Evolutionary conservation across 768 basidiomycete species (phyloP).

Genomic region (Panaeolus cyanescens): DNA sequence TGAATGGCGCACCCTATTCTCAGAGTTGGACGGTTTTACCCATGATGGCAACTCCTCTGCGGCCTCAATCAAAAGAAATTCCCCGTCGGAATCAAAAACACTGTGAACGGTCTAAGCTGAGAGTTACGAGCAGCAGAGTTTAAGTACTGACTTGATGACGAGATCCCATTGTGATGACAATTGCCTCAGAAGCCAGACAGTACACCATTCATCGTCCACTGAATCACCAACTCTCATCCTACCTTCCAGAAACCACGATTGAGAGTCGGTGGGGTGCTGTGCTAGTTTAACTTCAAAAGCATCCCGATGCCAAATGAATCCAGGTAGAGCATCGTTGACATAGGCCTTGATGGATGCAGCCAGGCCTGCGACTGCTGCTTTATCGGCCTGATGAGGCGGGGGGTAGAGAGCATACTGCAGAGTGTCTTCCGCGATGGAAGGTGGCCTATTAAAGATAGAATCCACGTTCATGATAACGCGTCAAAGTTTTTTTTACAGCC

Average conservation of each 20-base stretch:
- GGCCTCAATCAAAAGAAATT: slow-evolving; percentile 95
- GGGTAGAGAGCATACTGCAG: slow-evolving; percentile 78
- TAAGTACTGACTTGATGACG: slow-evolving; percentile 63
- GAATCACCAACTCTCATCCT: slow-evolving; percentile 92
- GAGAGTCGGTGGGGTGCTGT: slow-evolving; percentile 37
- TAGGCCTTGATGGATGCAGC: slow-evolving; percentile 66
- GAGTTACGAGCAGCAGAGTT: slow-evolving; percentile 4
- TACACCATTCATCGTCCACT: slow-evolving; percentile 98
- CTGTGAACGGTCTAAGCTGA: slow-evolving; percentile 30
- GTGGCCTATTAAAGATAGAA: slow-evolving; percentile 66
- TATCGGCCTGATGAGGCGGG: slow-evolving; percentile 51
- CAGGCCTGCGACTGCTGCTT: slow-evolving; percentile 60
- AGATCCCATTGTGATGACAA: slow-evolving; percentile 80
- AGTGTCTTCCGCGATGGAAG: slow-evolving; percentile 84
- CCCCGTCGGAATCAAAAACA: slow-evolving; percentile 89
- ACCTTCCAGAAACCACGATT: slow-evolving; percentile 70
- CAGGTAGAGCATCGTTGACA: slow-evolving; percentile 53
- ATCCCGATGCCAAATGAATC: slow-evolving; percentile 85
- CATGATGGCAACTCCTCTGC: slow-evolving; percentile 87
- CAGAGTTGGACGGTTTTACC: slow-evolving; percentile 89
- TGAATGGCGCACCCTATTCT: slow-evolving; percentile 82
- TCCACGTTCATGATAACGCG: slow-evolving; percentile 45
- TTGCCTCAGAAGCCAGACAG: slow-evolving; percentile 85
- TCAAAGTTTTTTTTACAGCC: neutral
- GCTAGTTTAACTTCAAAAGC: slow-evolving; percentile 76